Conservation (phyloP, 73 alveolate genomes). For the Paramecium tetraurelia region DNA sequence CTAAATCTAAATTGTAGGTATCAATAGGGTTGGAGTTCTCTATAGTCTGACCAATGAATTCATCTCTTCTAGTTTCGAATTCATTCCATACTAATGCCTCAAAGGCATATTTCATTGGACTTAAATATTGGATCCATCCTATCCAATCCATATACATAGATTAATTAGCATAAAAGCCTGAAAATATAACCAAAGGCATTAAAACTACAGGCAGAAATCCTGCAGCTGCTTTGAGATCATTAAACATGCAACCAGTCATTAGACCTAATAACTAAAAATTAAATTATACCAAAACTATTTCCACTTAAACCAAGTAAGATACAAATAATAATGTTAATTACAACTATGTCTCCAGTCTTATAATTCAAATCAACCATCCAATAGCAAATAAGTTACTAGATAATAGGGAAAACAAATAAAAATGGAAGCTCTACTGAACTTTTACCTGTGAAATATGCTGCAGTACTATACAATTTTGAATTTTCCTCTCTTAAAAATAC, state of each 20-base stretch:
- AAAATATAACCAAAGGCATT: conserved; percentile 75
- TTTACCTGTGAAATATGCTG: conserved; percentile 66
- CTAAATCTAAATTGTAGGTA: not conserved
- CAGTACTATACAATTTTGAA: conserved; percentile 50
- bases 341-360: not conserved
- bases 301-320: conserved; percentile 45
- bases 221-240: conserved; percentile 62
- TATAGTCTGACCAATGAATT: not conserved
- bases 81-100: conserved; percentile 71
- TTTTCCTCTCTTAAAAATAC: conserved; percentile 74
- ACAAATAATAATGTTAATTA: not conserved
- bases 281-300: conserved; percentile 60
- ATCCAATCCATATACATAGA: conserved; percentile 65
- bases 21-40: not conserved
- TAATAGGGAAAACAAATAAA: not conserved
- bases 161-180: conserved; percentile 71
- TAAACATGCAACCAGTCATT: conserved; percentile 61
- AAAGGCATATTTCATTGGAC: conserved; percentile 74
- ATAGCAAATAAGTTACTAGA: conserved; percentile 20
- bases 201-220: conserved; percentile 61
- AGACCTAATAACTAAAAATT: not conserved
- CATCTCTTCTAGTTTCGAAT: not conserved
- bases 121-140: conserved; percentile 74
- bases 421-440: conserved; percentile 64
- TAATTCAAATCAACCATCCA: conserved; percentile 55